Evolutionary conservation across 2,329 filamentous ascomycete genomes (phyloP).

Genomic region (Mycogone perniciosa): DNA sequence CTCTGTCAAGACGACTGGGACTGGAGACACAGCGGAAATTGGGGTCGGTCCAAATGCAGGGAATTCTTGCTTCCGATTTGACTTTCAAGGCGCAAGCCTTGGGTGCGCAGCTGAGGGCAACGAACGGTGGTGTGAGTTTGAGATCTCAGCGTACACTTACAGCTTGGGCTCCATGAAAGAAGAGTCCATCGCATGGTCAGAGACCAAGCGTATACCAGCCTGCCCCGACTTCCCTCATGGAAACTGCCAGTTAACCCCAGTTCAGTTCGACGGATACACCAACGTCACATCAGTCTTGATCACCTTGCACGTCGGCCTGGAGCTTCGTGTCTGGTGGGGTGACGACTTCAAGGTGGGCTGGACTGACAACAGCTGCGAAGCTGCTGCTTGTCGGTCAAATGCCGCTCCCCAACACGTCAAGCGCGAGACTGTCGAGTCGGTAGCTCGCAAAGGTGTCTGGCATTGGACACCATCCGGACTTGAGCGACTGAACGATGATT

Average conservation of each 20-base stretch:
- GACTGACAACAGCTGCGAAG: constrained; percentile 36
- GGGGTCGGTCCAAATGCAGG: constrained; percentile 33
- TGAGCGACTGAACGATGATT: constrained; percentile 27
- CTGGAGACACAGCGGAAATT: constrained; percentile 33
- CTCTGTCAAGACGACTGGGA: constrained; percentile 14
- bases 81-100: constrained; percentile 33
- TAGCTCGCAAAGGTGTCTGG: constrained; percentile 28
- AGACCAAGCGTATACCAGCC: constrained; percentile 33
- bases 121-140: constrained; percentile 36
- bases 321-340: constrained; percentile 36
- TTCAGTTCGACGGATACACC: constrained; percentile 32
- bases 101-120: constrained; percentile 31
- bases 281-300: constrained; percentile 35
- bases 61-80: constrained; percentile 33
- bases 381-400: constrained; percentile 29
- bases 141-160: constrained; percentile 36
- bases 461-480: constrained; percentile 28
- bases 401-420: constrained; percentile 23
- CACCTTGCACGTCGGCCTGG: constrained; percentile 30
- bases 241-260: constrained; percentile 29
- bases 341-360: constrained; percentile 36
- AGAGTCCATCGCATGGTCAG: constrained; percentile 34
- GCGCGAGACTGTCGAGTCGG: constrained; percentile 26
- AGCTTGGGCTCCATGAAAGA: constrained; percentile 27
- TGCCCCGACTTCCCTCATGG: constrained; percentile 29